These are phyloP conservation scores for Talaromyces sp. DNA, from an alignment of 2,329 filamentous ascomycete genomes.

Conservation along the genomic window DNA sequence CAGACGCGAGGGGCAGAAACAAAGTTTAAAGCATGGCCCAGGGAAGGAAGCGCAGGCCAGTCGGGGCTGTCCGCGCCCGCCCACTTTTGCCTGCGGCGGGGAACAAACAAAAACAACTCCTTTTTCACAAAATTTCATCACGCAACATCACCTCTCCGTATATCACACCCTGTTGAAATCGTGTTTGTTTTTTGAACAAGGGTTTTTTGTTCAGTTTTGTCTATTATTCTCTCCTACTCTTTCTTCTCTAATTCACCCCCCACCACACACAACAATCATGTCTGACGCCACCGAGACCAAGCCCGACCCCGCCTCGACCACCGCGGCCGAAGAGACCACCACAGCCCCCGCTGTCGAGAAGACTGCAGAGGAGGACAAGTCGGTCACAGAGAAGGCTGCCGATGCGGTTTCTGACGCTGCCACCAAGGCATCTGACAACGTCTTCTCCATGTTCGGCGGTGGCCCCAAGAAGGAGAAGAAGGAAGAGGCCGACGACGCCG, in stretches of 20 bases:
- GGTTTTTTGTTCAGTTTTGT: neutral
- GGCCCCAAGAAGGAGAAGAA: slow-evolving; percentile 97
- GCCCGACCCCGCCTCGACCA: slow-evolving; percentile 37
- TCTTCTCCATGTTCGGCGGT: slow-evolving; percentile 99
- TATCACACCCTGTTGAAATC: neutral
- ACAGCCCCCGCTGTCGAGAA: slow-evolving; percentile 25
- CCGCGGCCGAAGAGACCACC: slow-evolving; percentile 31
- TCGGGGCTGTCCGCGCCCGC: neutral
- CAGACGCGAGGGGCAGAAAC: neutral
- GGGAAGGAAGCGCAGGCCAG: neutral
- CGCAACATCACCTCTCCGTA: neutral
- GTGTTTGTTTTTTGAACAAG: neutral
- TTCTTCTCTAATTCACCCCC: neutral
- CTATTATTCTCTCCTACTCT: neutral
- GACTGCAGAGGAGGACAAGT: slow-evolving; percentile 28
- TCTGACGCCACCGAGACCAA: slow-evolving; percentile 40
- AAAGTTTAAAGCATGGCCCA: neutral
- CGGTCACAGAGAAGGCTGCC: slow-evolving; percentile 19
- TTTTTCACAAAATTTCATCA: slow-evolving; percentile 4
- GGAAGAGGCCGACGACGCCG: slow-evolving; percentile 71
- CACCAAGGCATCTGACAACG: slow-evolving; percentile 47
- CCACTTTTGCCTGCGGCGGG: neutral
- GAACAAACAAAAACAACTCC: slow-evolving; percentile 9
- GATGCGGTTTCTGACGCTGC: slow-evolving; percentile 33
- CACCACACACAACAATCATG: slow-evolving; percentile 24